Evolutionary conservation across 352 stramenopile species (phyloP), one percentile per base, ranked within the genome.

Genomic region (Globisporangium nodosum): DNA sequence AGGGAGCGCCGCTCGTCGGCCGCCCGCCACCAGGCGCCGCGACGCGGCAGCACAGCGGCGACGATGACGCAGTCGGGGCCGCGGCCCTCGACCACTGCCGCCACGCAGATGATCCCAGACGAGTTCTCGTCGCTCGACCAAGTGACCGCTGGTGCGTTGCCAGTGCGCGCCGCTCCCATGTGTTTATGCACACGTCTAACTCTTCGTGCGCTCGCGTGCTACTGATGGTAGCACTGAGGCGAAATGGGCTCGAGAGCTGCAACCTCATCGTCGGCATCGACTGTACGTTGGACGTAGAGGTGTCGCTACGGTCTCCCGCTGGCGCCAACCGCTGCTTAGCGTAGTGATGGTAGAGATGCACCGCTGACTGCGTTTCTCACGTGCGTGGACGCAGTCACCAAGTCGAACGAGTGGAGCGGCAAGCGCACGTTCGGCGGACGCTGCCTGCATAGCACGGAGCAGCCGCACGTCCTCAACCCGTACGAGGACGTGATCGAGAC

Each of bases 361-460:
- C 11, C 4, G 13, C 16, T 50, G 13, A 31, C n/a, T 48, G 3
- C 18, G 18, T 9, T 6, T 3, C 27, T 52, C 13, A 12, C 13
- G 5, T 24, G 30, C 2, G 35, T 37, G 88, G 74, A 78, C 52
- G 43, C 48, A 94, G 85, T 87, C 69, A 96, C 87, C 51, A 96
- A 94, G 66, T 93, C 82, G 52, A 96, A 94, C 61, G 83, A 96
- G 42, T 96, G 85, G 85, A 96, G 80, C 47, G 87, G 87, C 51
- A 94, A 91, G 55, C 76, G 70, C 51, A 92, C 85, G 54, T 96
- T 96, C 53, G 58, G 62, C 18, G 83, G 83, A 5, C 70, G 72
- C 35, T 81, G 75, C 50, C 73, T 96, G 20, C 87, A 94, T 58
- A 73, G 73, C 48, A 85, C 81, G 27, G 78, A 83, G 53, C 66